These are phyloP conservation scores for Begonia loranthoides DNA, from an alignment of 306 rosid genomes.

Conservation along the genomic window DNA sequence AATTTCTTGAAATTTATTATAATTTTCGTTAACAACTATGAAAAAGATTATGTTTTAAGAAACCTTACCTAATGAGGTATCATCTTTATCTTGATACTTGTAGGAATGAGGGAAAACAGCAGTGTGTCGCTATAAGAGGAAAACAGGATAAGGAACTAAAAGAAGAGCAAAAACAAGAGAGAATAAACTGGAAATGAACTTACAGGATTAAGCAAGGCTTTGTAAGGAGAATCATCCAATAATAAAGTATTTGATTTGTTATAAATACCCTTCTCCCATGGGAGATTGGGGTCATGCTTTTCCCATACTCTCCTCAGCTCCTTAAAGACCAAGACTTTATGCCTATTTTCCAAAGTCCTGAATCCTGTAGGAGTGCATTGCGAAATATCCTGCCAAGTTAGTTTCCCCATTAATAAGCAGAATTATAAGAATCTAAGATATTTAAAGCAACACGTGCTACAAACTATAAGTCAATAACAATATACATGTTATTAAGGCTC, in stretches of 20 bases:
- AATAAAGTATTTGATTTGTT: conserved; percentile 58
- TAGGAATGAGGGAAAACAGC: conserved; percentile 51
- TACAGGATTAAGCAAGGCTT: conserved; percentile 76
- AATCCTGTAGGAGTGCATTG: conserved; percentile 46
- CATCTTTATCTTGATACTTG: conserved; percentile 21
- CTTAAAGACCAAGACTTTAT: conserved; percentile 60
- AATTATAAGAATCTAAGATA: background rate
- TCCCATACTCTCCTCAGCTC: conserved; percentile 76
- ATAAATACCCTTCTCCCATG: conserved; percentile 61
- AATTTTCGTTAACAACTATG: background rate
- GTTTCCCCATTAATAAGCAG: background rate
- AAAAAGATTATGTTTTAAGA: background rate
- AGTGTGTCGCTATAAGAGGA: conserved; percentile 33
- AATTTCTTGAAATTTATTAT: conserved; percentile 4
- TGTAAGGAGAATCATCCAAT: conserved; percentile 88
- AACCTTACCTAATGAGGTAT: conserved; percentile 53
- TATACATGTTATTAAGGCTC: too few relatives aligned
- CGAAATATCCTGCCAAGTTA: conserved; percentile 35
- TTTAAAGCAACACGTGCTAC: too few relatives aligned
- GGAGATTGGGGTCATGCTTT: conserved; percentile 55
- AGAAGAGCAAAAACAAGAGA: conserved; percentile 2
- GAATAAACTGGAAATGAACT: background rate
- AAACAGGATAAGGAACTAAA: background rate
- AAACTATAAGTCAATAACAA: too few relatives aligned
- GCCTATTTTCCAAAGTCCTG: conserved; percentile 41